These are phyloP conservation scores for Acorus gramineus DNA, from an alignment of 106 monocot species.

Conservation along the genomic window DNA sequence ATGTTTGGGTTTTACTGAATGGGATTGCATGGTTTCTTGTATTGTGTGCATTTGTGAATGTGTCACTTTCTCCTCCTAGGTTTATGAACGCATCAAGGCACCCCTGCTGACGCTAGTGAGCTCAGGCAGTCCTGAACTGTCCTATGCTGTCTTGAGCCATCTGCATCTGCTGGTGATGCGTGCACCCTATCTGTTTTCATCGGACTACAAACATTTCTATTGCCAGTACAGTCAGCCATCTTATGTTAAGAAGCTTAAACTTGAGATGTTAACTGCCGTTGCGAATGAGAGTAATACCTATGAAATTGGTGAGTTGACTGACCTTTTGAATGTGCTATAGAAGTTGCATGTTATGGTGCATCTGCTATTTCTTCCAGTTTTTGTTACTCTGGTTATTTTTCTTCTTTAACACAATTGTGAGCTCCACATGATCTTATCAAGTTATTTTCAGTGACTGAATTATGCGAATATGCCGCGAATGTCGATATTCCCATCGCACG, in stretches of 20 bases:
- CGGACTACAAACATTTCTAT: slow-evolving; percentile 97
- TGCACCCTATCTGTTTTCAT: slow-evolving; percentile 92
- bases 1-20: background rate
- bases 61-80: slow-evolving; percentile 26
- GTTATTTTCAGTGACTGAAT: slow-evolving; percentile 72
- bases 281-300: slow-evolving; percentile 99
- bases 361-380: background rate
- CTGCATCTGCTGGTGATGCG: slow-evolving; percentile 95
- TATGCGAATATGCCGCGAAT: slow-evolving; percentile 99
- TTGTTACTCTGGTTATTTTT: background rate
- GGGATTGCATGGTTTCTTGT: too few species aligned
- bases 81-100: slow-evolving; percentile 97
- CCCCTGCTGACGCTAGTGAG: slow-evolving; percentile 94
- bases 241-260: slow-evolving; percentile 95
- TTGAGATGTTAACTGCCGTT: slow-evolving; percentile 98
- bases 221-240: slow-evolving; percentile 94
- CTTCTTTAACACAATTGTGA: background rate
- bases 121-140: slow-evolving; percentile 89
- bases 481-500: slow-evolving; percentile 90
- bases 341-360: background rate
- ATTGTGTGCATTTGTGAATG: background rate
- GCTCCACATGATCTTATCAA: background rate
- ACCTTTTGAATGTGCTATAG: background rate
- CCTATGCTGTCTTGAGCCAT: slow-evolving; percentile 93
- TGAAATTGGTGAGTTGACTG: slow-evolving; percentile 68